Evolutionary conservation across 345 rosid species (phyloP).

Genomic region (Eutrema japonicum): DNA sequence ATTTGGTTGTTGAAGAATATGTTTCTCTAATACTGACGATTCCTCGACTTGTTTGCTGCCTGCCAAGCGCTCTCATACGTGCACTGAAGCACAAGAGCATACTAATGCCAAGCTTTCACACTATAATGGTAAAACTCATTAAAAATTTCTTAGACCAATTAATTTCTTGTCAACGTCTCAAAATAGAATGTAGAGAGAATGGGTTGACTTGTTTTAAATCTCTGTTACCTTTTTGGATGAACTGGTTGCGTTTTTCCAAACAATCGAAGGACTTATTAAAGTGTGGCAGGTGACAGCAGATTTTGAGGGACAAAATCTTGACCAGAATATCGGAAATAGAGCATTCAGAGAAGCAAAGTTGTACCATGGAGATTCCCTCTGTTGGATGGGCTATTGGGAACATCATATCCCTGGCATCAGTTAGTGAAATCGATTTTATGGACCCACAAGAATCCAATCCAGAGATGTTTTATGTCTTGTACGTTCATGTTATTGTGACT

Average conservation of each 20-base stretch:
- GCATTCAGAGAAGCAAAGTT: constrained; percentile 45
- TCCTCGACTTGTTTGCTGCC: constrained; percentile 71
- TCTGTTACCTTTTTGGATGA: constrained; percentile 13
- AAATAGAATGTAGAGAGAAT: constrained; percentile 20
- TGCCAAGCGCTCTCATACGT: constrained; percentile 76
- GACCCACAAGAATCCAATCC: constrained; percentile 55
- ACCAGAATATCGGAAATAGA: constrained; percentile 58
- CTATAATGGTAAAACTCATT: constrained; percentile 71
- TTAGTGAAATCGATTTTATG: constrained; percentile 65
- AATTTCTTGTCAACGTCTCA: constrained; percentile 11
- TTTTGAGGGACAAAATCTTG: constrained; percentile 58
- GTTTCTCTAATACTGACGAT: constrained; percentile 66
- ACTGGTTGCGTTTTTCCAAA: constrained; percentile 33
- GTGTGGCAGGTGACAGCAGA: constrained; percentile 96
- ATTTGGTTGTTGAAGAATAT: constrained; percentile 59
- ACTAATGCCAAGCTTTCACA: constrained; percentile 65
- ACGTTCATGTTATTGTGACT: constrained; percentile 61
- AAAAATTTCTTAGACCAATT: constrained; percentile 11
- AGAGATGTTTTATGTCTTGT: constrained; percentile 59
- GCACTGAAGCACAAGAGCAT: constrained; percentile 85
- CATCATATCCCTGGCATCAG: constrained; percentile 65
- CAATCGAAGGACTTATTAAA: constrained; percentile 72
- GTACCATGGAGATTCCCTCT: constrained; percentile 60
- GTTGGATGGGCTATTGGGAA: constrained; percentile 93
- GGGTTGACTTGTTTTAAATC: background rate